These are phyloP conservation scores for Pichia sp. DNA, from an alignment of 1,139 yeast genomes.

Conservation along the genomic window DNA sequence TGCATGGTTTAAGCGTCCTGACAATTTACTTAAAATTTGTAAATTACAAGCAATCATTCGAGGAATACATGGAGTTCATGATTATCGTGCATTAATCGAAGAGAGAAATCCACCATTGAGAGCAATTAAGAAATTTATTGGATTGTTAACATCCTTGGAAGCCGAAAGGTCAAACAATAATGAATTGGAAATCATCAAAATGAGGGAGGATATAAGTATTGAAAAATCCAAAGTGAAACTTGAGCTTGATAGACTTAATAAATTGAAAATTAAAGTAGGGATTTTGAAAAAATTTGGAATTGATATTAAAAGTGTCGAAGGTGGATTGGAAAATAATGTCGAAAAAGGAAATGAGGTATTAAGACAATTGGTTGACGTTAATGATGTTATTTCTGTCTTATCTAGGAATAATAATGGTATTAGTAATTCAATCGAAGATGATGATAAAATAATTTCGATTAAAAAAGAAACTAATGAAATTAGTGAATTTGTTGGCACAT, in stretches of 20 bases:
- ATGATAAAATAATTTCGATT: constrained; percentile 8
- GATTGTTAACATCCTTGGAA: constrained; percentile 64
- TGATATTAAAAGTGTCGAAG: constrained; percentile 60
- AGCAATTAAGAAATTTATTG: constrained; percentile 72
- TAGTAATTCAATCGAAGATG: constrained; percentile 22
- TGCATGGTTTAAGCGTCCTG: constrained; percentile 42
- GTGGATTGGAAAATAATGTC: constrained; percentile 10
- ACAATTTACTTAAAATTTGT: constrained; percentile 52
- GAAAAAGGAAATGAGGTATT: constrained; percentile 11
- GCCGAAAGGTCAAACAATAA: constrained; percentile 55
- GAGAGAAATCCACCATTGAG: constrained; percentile 71
- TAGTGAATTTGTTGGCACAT: constrained; percentile 62
- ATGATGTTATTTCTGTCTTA: constrained; percentile 28
- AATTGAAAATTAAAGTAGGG: constrained; percentile 76
- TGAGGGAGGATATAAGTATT: constrained; percentile 60
- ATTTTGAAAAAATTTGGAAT: constrained; percentile 72
- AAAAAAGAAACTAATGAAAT: constrained; percentile 30
- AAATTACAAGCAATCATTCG: constrained; percentile 70
- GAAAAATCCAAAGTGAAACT: constrained; percentile 60
- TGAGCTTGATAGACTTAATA: constrained; percentile 68
- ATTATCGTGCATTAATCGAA: constrained; percentile 65
- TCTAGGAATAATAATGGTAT: not conserved
- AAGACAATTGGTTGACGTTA: constrained; percentile 36
- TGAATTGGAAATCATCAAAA: constrained; percentile 62
- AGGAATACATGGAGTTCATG: constrained; percentile 60